Evolutionary conservation across 352 stramenopile species (phyloP).

Genomic region (Plasmopara muralis): DNA sequence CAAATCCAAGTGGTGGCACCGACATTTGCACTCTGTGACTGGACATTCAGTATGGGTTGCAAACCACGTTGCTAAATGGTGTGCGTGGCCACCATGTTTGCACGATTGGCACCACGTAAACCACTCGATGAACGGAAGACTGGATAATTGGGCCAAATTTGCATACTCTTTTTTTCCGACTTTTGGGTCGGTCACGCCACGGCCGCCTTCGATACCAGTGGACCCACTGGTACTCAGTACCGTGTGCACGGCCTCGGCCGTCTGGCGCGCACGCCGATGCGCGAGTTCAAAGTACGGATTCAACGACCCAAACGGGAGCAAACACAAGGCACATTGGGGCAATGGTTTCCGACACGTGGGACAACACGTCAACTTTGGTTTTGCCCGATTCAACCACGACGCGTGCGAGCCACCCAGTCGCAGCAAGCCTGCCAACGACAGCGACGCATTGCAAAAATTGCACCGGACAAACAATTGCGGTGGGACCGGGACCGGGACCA

Average conservation of each 20-base stretch:
- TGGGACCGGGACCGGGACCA: conserved; percentile 23
- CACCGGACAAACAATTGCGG: conserved; percentile 92
- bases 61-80: conserved; percentile 94
- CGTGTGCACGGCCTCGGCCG: conserved; percentile 39
- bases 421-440: conserved; percentile 85
- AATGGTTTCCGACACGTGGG: conserved; percentile 91
- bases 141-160: conserved; percentile 85
- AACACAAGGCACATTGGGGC: conserved; percentile 89
- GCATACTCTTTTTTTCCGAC: conserved; percentile 60
- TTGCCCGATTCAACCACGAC: conserved; percentile 85
- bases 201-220: conserved; percentile 23
- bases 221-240: conserved; percentile 28
- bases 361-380: conserved; percentile 87
- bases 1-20: conserved; percentile 79
- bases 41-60: conserved; percentile 83
- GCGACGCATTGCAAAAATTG: conserved; percentile 90
- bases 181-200: conserved; percentile 48
- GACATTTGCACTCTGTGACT: conserved; percentile 91
- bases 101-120: conserved; percentile 93
- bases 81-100: conserved; percentile 87
- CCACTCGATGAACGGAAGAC: conserved; percentile 93
- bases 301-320: conserved; percentile 89
- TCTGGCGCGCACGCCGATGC: conserved; percentile 62
- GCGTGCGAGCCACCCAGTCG: conserved; percentile 86
- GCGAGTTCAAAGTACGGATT: conserved; percentile 95